Evolutionary conservation across 257 asterid genomes (phyloP).

Genomic region (Coffea canephora): DNA sequence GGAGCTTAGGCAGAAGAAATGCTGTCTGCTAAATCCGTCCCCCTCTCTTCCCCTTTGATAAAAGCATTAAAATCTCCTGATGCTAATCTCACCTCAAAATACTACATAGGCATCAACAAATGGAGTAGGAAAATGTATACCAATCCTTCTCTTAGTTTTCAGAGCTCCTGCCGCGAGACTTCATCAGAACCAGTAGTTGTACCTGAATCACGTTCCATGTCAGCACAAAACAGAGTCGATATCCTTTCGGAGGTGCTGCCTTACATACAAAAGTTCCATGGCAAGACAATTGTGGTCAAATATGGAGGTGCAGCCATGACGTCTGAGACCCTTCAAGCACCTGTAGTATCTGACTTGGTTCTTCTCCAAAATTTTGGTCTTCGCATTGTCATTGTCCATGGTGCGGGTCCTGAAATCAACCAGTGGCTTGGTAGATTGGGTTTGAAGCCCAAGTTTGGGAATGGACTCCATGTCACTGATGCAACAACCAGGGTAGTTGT

Average conservation of each 20-base stretch:
- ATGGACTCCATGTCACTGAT: slow-evolving; percentile 81
- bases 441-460: slow-evolving; percentile 60
- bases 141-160: too few species aligned
- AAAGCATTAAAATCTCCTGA: too few species aligned
- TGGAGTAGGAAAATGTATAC: too few species aligned
- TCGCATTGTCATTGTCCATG: slow-evolving; percentile 73
- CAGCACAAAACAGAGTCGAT: slow-evolving; percentile 60
- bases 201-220: slow-evolving; percentile 33
- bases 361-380: slow-evolving; percentile 81
- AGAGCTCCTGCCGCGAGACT: too few species aligned
- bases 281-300: slow-evolving; percentile 80
- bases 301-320: slow-evolving; percentile 92
- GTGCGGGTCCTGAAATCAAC: slow-evolving; percentile 87
- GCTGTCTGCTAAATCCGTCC: too few species aligned
- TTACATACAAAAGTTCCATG: slow-evolving; percentile 71
- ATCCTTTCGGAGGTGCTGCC: slow-evolving; percentile 78
- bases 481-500: slow-evolving; percentile 82
- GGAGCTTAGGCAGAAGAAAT: too few species aligned
- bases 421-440: slow-evolving; percentile 64
- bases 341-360: slow-evolving; percentile 75
- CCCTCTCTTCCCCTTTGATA: too few species aligned
- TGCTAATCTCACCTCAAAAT: too few species aligned
- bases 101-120: too few species aligned
- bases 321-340: slow-evolving; percentile 72
- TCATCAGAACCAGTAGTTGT: too few species aligned